Evolutionary conservation across 73 alveolate species (phyloP).

Genomic region (Paramecium caudatum): DNA sequence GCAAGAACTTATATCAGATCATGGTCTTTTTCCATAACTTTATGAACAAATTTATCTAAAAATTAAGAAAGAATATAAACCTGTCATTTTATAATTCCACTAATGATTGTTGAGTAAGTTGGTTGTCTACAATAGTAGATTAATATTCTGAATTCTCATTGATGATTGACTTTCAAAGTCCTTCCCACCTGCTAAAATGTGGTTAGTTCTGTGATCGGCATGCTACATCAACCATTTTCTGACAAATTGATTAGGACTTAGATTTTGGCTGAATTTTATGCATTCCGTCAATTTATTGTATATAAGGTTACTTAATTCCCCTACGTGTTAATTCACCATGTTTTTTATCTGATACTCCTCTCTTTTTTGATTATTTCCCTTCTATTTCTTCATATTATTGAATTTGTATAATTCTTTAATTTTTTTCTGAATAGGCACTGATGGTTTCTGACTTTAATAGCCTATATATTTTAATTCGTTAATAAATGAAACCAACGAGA

Average conservation of each 20-base stretch:
- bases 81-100: neutral
- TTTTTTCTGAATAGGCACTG: neutral
- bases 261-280: neutral
- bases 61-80: neutral
- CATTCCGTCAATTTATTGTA: neutral
- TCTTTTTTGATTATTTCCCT: neutral
- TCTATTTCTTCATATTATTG: neutral
- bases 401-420: neutral
- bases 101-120: neutral
- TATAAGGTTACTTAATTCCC: neutral
- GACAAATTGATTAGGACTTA: neutral
- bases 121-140: neutral
- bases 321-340: neutral
- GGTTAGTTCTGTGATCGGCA: neutral
- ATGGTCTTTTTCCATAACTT: neutral
- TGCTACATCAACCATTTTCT: neutral
- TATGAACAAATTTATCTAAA: neutral
- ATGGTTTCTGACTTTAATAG: neutral
- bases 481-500: constrained; percentile 55
- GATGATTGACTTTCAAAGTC: neutral
- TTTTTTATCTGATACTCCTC: neutral
- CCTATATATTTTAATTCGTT: constrained; percentile 34
- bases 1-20: neutral
- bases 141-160: neutral
- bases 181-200: neutral